These are phyloP conservation scores for Aspergillus awamori DNA, from an alignment of 2,329 filamentous ascomycete species.

Conservation along the genomic window DNA sequence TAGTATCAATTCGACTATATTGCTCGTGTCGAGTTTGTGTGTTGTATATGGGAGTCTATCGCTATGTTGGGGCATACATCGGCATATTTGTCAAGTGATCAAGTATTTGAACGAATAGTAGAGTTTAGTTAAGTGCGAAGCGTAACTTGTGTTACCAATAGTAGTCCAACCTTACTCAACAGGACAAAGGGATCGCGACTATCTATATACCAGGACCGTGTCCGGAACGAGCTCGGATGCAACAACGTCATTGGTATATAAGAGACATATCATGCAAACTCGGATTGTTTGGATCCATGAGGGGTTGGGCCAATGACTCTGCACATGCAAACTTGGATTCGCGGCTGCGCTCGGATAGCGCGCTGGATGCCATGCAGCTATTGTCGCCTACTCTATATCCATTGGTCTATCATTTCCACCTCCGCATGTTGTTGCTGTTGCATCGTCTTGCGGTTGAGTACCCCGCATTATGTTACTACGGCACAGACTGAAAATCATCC, in stretches of 20 bases:
- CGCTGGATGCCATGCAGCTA: not conserved
- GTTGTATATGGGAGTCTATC: not conserved
- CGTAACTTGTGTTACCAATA: too few species aligned
- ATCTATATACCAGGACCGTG: not conserved
- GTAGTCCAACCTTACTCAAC: too few species aligned
- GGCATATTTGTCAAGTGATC: not conserved
- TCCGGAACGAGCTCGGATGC: not conserved
- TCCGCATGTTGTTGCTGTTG: not conserved
- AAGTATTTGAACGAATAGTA: not conserved
- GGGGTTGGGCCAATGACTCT: not conserved
- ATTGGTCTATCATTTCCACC: not conserved
- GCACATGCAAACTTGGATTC: slow-evolving; percentile 2
- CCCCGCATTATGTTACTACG: not conserved
- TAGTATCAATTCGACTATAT: slow-evolving; percentile 10
- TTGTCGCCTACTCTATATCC: not conserved
- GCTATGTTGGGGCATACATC: not conserved
- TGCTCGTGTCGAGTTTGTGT: not conserved
- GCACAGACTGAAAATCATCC: not conserved
- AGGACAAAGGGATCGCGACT: not conserved
- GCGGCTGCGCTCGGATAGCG: not conserved
- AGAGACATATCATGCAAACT: not conserved
- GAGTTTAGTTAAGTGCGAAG: not conserved
- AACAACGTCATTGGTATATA: slow-evolving; percentile 15
- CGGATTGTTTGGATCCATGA: slow-evolving; percentile 1
- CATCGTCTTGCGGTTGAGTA: not conserved